Evolutionary conservation across 1,139 yeast species (phyloP), one percentile per base, ranked within the genome.

Genomic region (Groenewaldozyma sp.): DNA sequence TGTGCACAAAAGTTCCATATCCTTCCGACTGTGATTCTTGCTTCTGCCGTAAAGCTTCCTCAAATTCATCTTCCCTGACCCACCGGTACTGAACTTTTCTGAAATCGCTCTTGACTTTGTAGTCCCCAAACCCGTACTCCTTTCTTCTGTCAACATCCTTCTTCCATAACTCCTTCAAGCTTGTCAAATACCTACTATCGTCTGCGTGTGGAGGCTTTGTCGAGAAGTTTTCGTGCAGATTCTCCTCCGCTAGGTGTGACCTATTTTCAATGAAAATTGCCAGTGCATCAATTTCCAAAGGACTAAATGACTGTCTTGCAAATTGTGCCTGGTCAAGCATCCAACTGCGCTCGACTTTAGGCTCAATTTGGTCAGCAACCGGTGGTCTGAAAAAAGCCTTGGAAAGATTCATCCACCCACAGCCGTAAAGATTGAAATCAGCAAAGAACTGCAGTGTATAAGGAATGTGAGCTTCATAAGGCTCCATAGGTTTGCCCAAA

Each of bases 381-480:
- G 51, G 44, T 2, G 29, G 33, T 17, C 59, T 40, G 28, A 48
- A 47, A 20, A 33, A 41, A 1, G 46, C 47, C 24, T 43, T 45
- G 2, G 47, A 45, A 43, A 71, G 40, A 18, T 68, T 63, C 28
- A 91, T 46, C 87, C 93, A 82, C 4, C 81, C 79, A 58, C 96
- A 84, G 0, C 95, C 94, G 57, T 72, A 84, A 28, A 88, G 61
- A 53, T 88, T 88, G 59, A 71, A 86, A 54, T 93, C 98, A 0
- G 84, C 68, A 31, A 84, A 60, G 54, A 91, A 86, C 54, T 91
- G 96, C 16, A 86, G 59, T 1, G 74, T 56, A 52, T 67, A 79
- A 0, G 95, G 93, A 10, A 91, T 68, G 55, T 91, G 97, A 0
- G 88, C 70, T 53, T 91, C 98, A 54, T 68, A 83, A 0, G 78